Percentiles rank a stretch among this genome's conserved stretches.
These are phyloP conservation scores for Arabis hirsuta DNA, from an alignment of 345 rosid species.

Conservation along the genomic window DNA sequence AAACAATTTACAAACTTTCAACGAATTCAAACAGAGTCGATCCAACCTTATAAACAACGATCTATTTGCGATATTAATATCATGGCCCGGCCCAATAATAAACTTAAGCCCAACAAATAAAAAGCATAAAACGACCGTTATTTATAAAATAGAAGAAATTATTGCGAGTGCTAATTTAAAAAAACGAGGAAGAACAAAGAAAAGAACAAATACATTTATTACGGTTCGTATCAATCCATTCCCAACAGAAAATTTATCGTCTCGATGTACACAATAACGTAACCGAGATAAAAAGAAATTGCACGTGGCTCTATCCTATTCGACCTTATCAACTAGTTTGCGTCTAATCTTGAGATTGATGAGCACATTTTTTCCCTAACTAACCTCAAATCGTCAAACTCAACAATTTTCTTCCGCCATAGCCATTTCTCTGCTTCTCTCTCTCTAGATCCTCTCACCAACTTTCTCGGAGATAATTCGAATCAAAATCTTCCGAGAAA, in stretches of 20 bases:
- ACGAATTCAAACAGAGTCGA: too few species aligned
- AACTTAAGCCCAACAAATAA: constrained; percentile 2
- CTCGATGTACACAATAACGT: constrained; percentile 26
- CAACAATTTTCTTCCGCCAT: constrained; percentile 19
- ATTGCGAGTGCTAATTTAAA: background rate
- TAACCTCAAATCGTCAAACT: constrained; percentile 28
- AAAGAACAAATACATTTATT: constrained; percentile 30
- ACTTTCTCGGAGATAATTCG: constrained; percentile 4
- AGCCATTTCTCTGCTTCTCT: background rate
- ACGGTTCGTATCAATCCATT: constrained; percentile 8
- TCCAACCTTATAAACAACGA: too few species aligned
- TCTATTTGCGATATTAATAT: background rate
- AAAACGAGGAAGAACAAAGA: constrained; percentile 8
- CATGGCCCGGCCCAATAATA: constrained; percentile 12
- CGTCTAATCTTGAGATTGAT: constrained; percentile 26
- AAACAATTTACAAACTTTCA: too few species aligned
- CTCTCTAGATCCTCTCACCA: background rate
- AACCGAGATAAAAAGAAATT: background rate
- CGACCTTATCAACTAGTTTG: constrained; percentile 14
- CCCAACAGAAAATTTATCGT: constrained; percentile 28
- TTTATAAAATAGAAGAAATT: too few species aligned
- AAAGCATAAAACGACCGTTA: background rate
- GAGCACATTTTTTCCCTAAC: background rate
- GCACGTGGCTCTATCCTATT: constrained; percentile 18
- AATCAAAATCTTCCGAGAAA: background rate